Conservation (phyloP, 2,329 filamentous ascomycete species). For the Ceratocystis ficicola region DNA sequence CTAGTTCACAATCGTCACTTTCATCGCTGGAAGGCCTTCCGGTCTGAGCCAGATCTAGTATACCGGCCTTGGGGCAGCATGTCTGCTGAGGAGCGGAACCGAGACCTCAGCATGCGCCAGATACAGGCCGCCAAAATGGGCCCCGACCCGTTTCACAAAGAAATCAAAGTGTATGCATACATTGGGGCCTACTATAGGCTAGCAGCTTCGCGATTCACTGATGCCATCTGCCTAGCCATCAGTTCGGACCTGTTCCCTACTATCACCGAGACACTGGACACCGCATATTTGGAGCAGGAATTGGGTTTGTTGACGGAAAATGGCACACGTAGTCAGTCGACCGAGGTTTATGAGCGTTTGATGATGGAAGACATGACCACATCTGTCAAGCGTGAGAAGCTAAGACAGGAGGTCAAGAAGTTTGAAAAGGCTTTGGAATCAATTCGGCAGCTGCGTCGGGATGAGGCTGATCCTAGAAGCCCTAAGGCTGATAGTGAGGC, state of each 20-base stretch:
- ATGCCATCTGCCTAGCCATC: conserved; percentile 39
- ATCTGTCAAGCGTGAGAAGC: conserved; percentile 32
- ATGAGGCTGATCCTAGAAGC: conserved; percentile 23
- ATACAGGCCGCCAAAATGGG: conserved; percentile 39
- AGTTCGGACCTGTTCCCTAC: conserved; percentile 39
- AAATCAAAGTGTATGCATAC: conserved; percentile 50
- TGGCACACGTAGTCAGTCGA: background rate
- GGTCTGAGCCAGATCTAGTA: conserved; percentile 24
- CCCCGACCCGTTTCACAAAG: conserved; percentile 45
- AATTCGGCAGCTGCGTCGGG: conserved; percentile 35
- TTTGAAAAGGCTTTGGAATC: conserved; percentile 37
- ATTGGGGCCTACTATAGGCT: conserved; percentile 58
- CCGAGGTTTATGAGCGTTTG: conserved; percentile 25
- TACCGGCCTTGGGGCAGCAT: conserved; percentile 35
- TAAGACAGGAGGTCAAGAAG: conserved; percentile 36
- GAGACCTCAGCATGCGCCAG: conserved; percentile 35
- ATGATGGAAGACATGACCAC: conserved; percentile 40
- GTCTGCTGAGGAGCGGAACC: conserved; percentile 36
- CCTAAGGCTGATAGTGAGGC: background rate
- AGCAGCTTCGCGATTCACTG: conserved; percentile 52
- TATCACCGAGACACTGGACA: conserved; percentile 28
- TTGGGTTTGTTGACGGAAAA: conserved; percentile 31
- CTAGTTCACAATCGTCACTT: conserved; percentile 39
- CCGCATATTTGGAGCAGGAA: conserved; percentile 33
- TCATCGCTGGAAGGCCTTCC: conserved; percentile 37